Percentiles rank a stretch among this genome's conserved stretches.
Conservation (phyloP, 2,329 filamentous ascomycete species). For the Cladosporium sp. region DNA sequence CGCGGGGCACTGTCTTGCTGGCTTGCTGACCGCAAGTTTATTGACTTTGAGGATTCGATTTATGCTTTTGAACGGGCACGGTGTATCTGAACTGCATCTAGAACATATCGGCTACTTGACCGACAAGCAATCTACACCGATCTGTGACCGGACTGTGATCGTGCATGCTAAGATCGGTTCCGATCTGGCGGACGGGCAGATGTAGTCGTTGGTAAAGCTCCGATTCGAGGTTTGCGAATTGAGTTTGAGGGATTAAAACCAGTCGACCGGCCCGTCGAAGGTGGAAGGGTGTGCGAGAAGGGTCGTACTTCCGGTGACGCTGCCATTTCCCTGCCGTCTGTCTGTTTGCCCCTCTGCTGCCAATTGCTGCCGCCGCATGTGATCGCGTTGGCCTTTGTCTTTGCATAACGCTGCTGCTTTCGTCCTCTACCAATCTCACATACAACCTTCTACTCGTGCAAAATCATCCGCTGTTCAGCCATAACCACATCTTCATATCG, state of each 20-base stretch:
- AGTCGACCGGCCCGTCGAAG: background rate
- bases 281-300: background rate
- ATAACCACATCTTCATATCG: background rate
- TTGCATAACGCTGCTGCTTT: background rate
- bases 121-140: no score
- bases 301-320: background rate
- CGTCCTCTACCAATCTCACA: background rate
- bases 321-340: background rate
- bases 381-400: background rate
- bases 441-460: background rate
- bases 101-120: no score
- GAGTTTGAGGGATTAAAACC: slow-evolving; percentile 7
- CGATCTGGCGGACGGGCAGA: no score
- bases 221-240: background rate
- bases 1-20: background rate
- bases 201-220: no score
- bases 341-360: background rate
- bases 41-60: background rate
- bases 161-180: no score
- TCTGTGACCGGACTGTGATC: no score
- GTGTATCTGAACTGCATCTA: background rate
- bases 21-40: background rate
- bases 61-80: background rate
- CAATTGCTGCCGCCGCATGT: slow-evolving; percentile 1
- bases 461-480: background rate